Percentiles rank a stretch among this genome's conserved stretches.
phyloP scores from a whole-genome alignment of 495 filamentous ascomycete species.

The Polyplosphaeria fusca region DNA sequence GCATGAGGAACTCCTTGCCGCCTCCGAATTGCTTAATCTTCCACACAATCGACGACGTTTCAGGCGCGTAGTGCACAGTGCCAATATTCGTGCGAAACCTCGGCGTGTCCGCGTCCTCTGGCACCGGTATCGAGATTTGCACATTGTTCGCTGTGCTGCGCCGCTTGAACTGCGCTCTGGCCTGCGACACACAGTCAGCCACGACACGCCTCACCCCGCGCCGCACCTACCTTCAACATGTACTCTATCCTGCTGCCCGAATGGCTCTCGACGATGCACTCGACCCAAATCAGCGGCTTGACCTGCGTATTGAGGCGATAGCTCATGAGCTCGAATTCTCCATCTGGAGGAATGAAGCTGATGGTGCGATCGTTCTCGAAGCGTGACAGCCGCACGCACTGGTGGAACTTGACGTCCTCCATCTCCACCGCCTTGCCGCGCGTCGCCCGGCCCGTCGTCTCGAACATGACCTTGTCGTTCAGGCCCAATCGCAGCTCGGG shows the following conservation, averaged over 20 bases:
- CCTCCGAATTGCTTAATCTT: constrained; percentile 99
- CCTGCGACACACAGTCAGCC: too few species aligned
- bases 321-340: constrained; percentile 99
- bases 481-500: constrained; percentile 90
- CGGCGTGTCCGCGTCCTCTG: constrained; percentile 94
- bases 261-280: constrained; percentile 94
- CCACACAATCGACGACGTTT: constrained; percentile 97
- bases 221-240: constrained; percentile 91
- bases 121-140: constrained; percentile 94
- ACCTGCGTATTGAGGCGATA: constrained; percentile 99
- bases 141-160: constrained; percentile 98
- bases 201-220: too few species aligned
- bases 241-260: constrained; percentile 94
- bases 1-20: constrained; percentile 98
- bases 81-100: constrained; percentile 98
- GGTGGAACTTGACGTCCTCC: constrained; percentile 99
- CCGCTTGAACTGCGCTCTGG: constrained; percentile 96
- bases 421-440: constrained; percentile 98
- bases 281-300: constrained; percentile 98
- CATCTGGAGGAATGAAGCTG: constrained; percentile 97
- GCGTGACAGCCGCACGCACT: constrained; percentile 90
- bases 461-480: constrained; percentile 99
- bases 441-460: constrained; percentile 91
- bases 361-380: constrained; percentile 99
- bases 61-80: constrained; percentile 95